Conservation (phyloP, 768 basidiomycete genomes). For the Termitomyces sp. region DNA sequence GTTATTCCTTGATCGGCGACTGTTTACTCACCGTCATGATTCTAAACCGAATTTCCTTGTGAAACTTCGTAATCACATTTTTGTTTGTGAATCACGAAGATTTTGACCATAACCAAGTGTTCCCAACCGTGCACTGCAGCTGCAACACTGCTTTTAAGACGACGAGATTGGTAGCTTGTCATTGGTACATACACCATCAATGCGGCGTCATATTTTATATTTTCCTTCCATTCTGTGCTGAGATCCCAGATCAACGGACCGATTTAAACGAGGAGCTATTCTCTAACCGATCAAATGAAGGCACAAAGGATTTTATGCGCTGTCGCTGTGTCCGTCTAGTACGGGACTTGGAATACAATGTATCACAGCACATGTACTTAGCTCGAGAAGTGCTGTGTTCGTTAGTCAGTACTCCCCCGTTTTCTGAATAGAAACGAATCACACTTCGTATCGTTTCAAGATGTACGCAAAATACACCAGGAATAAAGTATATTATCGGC, state of each 20-base stretch:
- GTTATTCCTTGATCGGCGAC: not conserved
- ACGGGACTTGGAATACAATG: not conserved
- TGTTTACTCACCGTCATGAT: not conserved
- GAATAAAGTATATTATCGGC: constrained; percentile 29
- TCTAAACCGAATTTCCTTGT: not conserved
- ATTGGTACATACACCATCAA: not conserved
- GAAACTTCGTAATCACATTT: not conserved
- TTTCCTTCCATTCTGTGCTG: not conserved
- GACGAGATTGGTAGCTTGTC: not conserved
- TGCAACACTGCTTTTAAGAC: not conserved
- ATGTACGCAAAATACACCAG: not conserved
- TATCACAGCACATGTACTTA: not conserved
- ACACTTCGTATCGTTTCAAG: too few relatives aligned
- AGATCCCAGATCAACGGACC: not conserved
- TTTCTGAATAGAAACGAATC: too few relatives aligned
- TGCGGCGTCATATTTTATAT: not conserved
- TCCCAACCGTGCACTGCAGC: not conserved
- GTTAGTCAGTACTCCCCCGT: not conserved
- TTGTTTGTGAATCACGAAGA: not conserved
- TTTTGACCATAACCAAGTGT: not conserved
- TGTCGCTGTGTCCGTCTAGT: not conserved
- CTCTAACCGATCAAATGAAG: too few relatives aligned
- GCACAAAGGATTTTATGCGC: too few relatives aligned
- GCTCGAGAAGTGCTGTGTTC: not conserved
- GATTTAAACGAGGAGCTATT: not conserved